Conservation (phyloP, 1,284 basidiomycete species). For the Tilletia caries region DNA sequence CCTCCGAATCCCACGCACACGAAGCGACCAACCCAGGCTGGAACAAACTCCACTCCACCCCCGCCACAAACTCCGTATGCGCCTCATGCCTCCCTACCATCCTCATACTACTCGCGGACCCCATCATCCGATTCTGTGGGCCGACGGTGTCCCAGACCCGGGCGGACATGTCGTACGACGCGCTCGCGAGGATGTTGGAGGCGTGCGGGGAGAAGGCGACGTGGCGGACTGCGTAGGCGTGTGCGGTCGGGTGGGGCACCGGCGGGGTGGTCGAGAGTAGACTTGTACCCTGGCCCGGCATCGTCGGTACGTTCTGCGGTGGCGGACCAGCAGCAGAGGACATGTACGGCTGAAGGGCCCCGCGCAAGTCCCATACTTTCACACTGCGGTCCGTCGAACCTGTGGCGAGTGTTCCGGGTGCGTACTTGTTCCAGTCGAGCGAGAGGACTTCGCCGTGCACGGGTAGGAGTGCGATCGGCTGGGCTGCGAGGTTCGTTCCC, state of each 20-base stretch:
- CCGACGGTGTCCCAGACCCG: slow-evolving; percentile 64
- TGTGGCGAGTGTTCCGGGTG: slow-evolving; percentile 71
- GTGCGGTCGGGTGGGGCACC: slow-evolving; percentile 32
- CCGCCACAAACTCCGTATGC: slow-evolving; percentile 93
- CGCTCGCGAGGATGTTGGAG: slow-evolving; percentile 74
- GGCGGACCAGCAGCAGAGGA: neutral
- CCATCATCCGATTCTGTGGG: slow-evolving; percentile 19
- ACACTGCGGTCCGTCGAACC: slow-evolving; percentile 75
- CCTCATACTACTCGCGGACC: slow-evolving; percentile 54
- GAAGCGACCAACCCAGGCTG: slow-evolving; percentile 79
- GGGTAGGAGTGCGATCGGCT: slow-evolving; percentile 25
- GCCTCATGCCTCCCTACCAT: slow-evolving; percentile 67
- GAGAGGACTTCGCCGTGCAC: slow-evolving; percentile 60
- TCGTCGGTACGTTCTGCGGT: neutral
- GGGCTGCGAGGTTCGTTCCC: slow-evolving; percentile 9
- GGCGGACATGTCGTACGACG: slow-evolving; percentile 95
- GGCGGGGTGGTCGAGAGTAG: slow-evolving; percentile 19
- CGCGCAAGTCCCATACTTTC: slow-evolving; percentile 71
- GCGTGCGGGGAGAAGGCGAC: slow-evolving; percentile 61
- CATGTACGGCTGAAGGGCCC: neutral
- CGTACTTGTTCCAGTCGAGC: slow-evolving; percentile 90
- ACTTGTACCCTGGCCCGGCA: slow-evolving; percentile 13
- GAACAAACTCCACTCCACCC: slow-evolving; percentile 76
- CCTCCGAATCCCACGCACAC: slow-evolving; percentile 82
- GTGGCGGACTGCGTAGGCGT: slow-evolving; percentile 58